Base-by-base conservation (phyloP, 805 yeast species). In the Ogataea sp. region DNA sequence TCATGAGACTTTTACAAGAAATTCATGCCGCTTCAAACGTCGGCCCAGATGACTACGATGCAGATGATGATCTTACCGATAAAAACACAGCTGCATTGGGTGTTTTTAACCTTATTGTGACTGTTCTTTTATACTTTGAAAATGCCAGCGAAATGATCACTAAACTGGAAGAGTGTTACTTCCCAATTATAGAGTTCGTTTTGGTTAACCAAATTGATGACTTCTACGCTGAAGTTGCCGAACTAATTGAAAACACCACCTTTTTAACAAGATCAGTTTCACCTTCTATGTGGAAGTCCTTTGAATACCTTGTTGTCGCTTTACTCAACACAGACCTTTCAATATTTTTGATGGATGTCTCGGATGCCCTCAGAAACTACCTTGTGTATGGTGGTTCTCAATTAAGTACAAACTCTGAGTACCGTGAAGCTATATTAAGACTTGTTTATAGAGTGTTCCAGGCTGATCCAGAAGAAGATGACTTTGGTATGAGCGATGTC, bases 21-120 rank as follows among this genome's bases (percentile, higher is more conserved):
- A 63, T 87, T 34, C 67, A 75, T 39, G 94, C 83, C 21, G 77
- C 80, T 1, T 57, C 78, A 0, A 66, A 69, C 40, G 53, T 59
- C 11, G 73, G 70, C 39, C 56, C 56, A 7, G 94, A 84, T 27
- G 78, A 78, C 4, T 58, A 70, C 13, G 70, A 68, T 40, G 51
- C 49, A 28, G 68, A 65, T 17, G 64, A 63, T 37, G 62, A 59
- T 28, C 53, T 58, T 24, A 72, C 78, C 16, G 95, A 85, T 43
- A 90, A 89, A 59, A 77, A 81, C 21, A 76, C 83, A 72, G 88
- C 96, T 4, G 95, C 93, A 0, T 59, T 84, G 32, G 96, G 97
- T 23, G 72, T 89, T 29, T 63, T 93, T 47, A 86, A 83, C 53
- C 89, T 97, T 2, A 77, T 89, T 68, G 78, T 86, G 38, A 87